Base-by-base conservation (phyloP, 2,329 filamentous ascomycete species). In the Aphanocladium album region DNA sequence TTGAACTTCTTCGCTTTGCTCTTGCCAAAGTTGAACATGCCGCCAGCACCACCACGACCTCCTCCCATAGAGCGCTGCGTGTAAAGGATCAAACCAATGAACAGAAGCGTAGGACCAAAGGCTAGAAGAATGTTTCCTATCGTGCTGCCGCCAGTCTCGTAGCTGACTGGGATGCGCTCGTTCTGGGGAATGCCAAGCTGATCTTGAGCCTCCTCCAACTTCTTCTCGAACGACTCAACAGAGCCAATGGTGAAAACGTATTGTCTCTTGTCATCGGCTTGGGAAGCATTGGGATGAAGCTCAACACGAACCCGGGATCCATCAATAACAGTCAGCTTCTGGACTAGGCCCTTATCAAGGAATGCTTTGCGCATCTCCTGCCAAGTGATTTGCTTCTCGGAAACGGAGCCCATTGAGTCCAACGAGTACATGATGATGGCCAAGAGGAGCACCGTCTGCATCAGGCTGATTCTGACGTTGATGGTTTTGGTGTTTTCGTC, bases 191-290 rank as follows among this genome's bases (percentile, higher is more conserved):
- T 96, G 45, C 86, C 87, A 37, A 99, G 83, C 71, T 97, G 90
- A 59, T 88, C 79, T 74, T 99, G 95, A 37, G 93, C 93, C 64
- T 91, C 85, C 64, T 98, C 93, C 58, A 99, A 79, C 71, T 89
- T 88, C 71, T 87, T 84, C 79, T 99, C 95, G 66, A 99, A 99
- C 9, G 89, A 88, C 65, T 99, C 93, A 30, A 96, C 86, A 0
- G 93, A 97, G 55, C 95, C 95, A 69, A 99, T 97, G 61, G 89
- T 91, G 81, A 99, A 98, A 77, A 91, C 93, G 77, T 96, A 97
- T 6, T 69, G 70, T 62, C 68, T 72, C 59, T 62, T 68, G n/a
- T 68, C 68, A n/a, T 67, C 67, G 45, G 70, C 66, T 41, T 89
- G 83, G 35, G 88, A 89, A 35, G 88, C 89, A 66, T 93, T 88